Evolutionary conservation across 805 yeast genomes (phyloP).

Genomic region (Schwanniomyces sp.): DNA sequence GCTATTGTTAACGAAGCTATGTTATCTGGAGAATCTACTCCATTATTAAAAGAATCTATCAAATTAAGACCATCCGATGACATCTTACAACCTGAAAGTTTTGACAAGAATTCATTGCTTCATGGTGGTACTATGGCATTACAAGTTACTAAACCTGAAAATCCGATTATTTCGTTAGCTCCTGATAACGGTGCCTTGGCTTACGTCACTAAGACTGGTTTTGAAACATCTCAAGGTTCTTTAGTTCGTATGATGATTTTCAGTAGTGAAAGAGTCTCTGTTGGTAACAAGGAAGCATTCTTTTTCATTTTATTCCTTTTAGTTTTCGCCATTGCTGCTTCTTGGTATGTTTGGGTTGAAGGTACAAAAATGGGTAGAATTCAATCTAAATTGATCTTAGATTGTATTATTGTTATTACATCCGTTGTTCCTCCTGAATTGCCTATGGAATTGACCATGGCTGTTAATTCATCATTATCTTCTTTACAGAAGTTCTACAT

Average conservation of each 20-base stretch:
- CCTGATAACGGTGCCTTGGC: constrained; percentile 96
- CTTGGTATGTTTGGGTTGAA: constrained; percentile 98
- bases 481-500: constrained; percentile 85
- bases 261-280: constrained; percentile 94
- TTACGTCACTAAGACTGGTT: constrained; percentile 89
- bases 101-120: constrained; percentile 84
- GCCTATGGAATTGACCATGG: constrained; percentile 99
- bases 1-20: constrained; percentile 98
- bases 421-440: constrained; percentile 99
- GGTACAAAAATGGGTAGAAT: constrained; percentile 95
- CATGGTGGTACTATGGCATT: constrained; percentile 97
- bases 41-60: constrained; percentile 88
- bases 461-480: constrained; percentile 88
- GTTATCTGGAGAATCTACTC: constrained; percentile 98
- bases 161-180: constrained; percentile 53
- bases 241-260: constrained; percentile 97
- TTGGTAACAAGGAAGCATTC: constrained; percentile 92
- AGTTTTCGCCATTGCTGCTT: constrained; percentile 90
- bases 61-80: constrained; percentile 77
- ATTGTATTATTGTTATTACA: constrained; percentile 92
- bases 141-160: constrained; percentile 77
- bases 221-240: constrained; percentile 97
- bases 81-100: constrained; percentile 67
- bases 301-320: constrained; percentile 87
- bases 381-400: constrained; percentile 89